Conservation (phyloP, 73 alveolate species). For the Loxodes magnus region DNA sequence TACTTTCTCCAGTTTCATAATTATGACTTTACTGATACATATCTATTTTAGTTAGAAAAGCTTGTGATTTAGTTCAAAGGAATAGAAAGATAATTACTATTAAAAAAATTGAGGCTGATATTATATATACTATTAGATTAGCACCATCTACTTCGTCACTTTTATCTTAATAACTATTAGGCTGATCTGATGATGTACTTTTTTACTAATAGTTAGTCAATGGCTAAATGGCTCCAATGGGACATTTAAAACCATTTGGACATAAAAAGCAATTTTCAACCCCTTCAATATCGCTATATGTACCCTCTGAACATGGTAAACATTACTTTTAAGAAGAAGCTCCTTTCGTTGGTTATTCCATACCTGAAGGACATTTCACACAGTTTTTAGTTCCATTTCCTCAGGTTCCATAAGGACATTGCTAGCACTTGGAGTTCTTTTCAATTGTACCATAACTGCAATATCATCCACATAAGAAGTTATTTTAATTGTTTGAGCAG, state of each 20-base stretch:
- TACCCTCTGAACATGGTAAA: not conserved
- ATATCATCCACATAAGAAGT: not conserved
- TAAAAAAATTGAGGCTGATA: not conserved
- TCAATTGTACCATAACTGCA: not conserved
- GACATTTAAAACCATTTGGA: not conserved
- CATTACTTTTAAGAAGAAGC: not conserved
- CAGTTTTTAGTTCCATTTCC: not conserved
- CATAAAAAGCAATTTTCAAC: not conserved
- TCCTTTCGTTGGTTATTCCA: not conserved
- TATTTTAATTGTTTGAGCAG: not conserved
- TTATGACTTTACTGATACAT: not conserved
- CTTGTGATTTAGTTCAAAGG: not conserved
- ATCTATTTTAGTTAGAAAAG: not conserved
- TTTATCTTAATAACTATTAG: not conserved
- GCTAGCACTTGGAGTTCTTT: not conserved
- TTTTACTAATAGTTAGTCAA: not conserved
- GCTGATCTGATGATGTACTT: not conserved
- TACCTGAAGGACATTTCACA: not conserved
- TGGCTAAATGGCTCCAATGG: not conserved
- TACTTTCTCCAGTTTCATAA: not conserved
- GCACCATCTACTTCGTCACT: not conserved
- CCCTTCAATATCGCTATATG: not conserved
- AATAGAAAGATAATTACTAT: not conserved
- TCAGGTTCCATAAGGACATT: not conserved
- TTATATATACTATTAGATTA: not conserved